These are phyloP conservation scores for Daldinia bambusicola DNA, from an alignment of 495 filamentous ascomycete species.

Conservation along the genomic window DNA sequence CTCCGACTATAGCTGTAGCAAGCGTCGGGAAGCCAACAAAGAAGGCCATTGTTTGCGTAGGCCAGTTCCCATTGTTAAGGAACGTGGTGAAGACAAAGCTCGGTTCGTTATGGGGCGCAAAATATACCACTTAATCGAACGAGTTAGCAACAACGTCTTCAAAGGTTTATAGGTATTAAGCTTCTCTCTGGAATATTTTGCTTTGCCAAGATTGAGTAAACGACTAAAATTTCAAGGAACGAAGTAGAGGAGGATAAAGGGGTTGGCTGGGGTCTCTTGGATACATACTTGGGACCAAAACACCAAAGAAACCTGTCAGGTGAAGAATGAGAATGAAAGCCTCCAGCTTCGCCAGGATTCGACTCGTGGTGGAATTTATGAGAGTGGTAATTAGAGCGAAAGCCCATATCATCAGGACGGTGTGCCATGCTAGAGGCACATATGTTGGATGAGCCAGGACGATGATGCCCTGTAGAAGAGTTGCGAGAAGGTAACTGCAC, in stretches of 20 bases:
- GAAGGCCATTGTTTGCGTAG: constrained; percentile 48
- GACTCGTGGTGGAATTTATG: constrained; percentile 55
- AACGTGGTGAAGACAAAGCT: constrained; percentile 51
- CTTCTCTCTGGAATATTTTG: too few species aligned
- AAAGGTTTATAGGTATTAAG: neutral
- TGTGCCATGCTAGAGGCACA: constrained; percentile 44
- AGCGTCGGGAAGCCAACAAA: constrained; percentile 44
- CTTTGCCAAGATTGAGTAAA: neutral
- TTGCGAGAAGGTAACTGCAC: constrained; percentile 26
- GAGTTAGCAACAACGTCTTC: neutral
- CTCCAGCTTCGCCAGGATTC: constrained; percentile 57
- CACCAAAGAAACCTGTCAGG: constrained; percentile 61
- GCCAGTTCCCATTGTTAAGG: constrained; percentile 57
- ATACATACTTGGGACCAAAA: constrained; percentile 54
- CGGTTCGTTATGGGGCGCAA: constrained; percentile 53
- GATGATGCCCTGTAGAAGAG: constrained; percentile 50
- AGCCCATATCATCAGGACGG: constrained; percentile 58
- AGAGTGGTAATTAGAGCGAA: constrained; percentile 52
- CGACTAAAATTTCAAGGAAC: neutral
- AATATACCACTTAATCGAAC: constrained; percentile 47
- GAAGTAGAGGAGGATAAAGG: neutral
- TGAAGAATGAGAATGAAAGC: constrained; percentile 59
- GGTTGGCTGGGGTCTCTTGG: neutral
- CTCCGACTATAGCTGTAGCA: constrained; percentile 38
- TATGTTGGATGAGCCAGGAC: constrained; percentile 54